Percentiles rank a stretch among this genome's conserved stretches.
Conservation (phyloP, 768 basidiomycete genomes). For the Lentinula sp. region DNA sequence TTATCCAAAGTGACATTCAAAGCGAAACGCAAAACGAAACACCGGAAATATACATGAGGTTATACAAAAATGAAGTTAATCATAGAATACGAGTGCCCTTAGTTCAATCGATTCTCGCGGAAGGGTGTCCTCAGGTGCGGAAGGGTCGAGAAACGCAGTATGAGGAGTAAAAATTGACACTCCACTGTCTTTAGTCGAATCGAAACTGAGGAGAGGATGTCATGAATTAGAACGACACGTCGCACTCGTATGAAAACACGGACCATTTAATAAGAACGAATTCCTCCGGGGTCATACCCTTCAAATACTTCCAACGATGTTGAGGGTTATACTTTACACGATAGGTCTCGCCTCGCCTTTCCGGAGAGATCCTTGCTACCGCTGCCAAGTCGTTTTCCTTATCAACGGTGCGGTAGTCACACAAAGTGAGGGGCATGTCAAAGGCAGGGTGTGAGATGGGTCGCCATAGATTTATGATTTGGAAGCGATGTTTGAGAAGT, state of each 20-base stretch:
- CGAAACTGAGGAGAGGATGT: constrained; percentile 23
- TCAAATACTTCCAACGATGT: constrained; percentile 23
- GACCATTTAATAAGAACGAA: constrained; percentile 25
- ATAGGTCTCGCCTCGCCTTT: constrained; percentile 25
- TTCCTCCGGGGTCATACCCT: constrained; percentile 19
- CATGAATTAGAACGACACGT: not conserved
- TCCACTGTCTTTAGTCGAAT: constrained; percentile 31
- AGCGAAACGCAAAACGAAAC: no score
- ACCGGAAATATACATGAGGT: not conserved
- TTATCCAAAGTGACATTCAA: not conserved
- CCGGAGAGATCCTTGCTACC: constrained; percentile 20
- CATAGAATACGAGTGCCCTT: constrained; percentile 47
- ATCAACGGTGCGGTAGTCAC: constrained; percentile 22
- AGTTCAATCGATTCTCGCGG: constrained; percentile 47
- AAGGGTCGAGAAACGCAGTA: constrained; percentile 42
- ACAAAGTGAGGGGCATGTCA: constrained; percentile 23
- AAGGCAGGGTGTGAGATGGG: constrained; percentile 21
- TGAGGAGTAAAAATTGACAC: constrained; percentile 46
- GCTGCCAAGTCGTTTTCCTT: constrained; percentile 18
- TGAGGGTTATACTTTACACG: constrained; percentile 20
- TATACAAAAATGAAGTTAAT: constrained; percentile 12
- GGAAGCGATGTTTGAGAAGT: constrained; percentile 19
- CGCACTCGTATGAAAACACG: not conserved
- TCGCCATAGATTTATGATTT: constrained; percentile 30
- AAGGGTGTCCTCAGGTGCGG: constrained; percentile 35